Base-by-base conservation (phyloP, 805 yeast species). In the Pichia thaimueangensis region DNA sequence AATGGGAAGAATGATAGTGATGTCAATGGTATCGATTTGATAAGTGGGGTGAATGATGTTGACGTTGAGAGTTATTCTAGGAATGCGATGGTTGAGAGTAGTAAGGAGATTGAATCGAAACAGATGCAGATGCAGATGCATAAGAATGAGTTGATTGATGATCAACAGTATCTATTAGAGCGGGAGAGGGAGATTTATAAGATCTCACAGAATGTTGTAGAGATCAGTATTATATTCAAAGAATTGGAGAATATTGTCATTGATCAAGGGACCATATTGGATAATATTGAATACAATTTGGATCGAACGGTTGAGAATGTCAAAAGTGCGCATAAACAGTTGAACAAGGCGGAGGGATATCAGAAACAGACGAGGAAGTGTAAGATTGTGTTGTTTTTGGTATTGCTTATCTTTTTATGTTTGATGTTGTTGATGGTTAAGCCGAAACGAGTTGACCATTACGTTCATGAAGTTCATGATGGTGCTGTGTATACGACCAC, bases 181-280 rank as follows among this genome's bases (percentile, higher is more conserved):
- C 71, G 98, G 41, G 98, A 93, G 56, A 76, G 80, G 41, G 98
- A 91, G 56, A 93, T 93, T 41, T 83, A 84, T 25, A 84, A 83
- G 51, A 73, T 93, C 41, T 97, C 98, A 4, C 86, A 86, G 69
- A 96, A 97, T 39, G 95, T 93, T 35, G 67, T 91, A 31, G 99
- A 93, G 59, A 86, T 93, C 1, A 84, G 94, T 24, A 86, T 91
- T 1, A 91, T 93, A 35, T 93, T 93, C 68, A 83, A 84, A 58
- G 97, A 93, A 56, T 76, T 93, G 75, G 97, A 94, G 56, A 77
- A 80, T 30, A 70, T 93, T 72, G 86, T 93, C 33, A 83, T 93
- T 43, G 97, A 93, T 56, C 98, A 93, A 63, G 98, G 98, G 1
- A 86, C 96, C 0, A 73, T 93, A 34, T 70, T 93, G 46, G 98